Conservation (phyloP, 352 stramenopile genomes). For the Phytophthora fragariae region DNA sequence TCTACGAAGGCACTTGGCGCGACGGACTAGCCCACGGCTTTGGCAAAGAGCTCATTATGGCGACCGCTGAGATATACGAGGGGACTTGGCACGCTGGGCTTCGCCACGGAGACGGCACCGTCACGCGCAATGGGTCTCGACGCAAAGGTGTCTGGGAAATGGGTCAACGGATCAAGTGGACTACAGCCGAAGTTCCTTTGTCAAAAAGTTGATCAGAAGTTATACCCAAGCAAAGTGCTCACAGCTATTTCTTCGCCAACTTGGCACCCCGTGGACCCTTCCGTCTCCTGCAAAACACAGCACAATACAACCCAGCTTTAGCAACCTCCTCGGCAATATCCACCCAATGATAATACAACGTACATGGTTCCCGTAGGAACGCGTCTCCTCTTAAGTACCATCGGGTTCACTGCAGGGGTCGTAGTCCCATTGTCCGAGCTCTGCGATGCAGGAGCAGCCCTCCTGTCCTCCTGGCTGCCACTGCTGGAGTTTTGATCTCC, state of each 20-base stretch:
- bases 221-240: background rate
- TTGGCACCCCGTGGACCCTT: constrained; percentile 64
- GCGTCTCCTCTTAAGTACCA: constrained; percentile 55
- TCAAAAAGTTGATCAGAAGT: constrained; percentile 30
- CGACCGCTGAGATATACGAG: constrained; percentile 63
- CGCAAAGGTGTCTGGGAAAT: constrained; percentile 68
- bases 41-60: constrained; percentile 57
- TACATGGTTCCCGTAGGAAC: constrained; percentile 61
- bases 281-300: constrained; percentile 41
- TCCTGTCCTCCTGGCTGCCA: constrained; percentile 8
- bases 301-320: background rate
- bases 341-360: constrained; percentile 14
- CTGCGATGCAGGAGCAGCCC: constrained; percentile 12
- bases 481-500: background rate
- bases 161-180: constrained; percentile 72
- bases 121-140: constrained; percentile 53
- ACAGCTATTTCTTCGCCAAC: constrained; percentile 53
- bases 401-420: constrained; percentile 14
- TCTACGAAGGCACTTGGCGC: constrained; percentile 74
- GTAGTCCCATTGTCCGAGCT: constrained; percentile 14
- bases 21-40: constrained; percentile 65
- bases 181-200: constrained; percentile 59
- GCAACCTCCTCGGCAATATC: background rate
- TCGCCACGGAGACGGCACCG: constrained; percentile 63
- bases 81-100: constrained; percentile 61